These are phyloP conservation scores for Amesomyces nigricolor DNA, from an alignment of 2,329 filamentous ascomycete genomes.

Conservation along the genomic window DNA sequence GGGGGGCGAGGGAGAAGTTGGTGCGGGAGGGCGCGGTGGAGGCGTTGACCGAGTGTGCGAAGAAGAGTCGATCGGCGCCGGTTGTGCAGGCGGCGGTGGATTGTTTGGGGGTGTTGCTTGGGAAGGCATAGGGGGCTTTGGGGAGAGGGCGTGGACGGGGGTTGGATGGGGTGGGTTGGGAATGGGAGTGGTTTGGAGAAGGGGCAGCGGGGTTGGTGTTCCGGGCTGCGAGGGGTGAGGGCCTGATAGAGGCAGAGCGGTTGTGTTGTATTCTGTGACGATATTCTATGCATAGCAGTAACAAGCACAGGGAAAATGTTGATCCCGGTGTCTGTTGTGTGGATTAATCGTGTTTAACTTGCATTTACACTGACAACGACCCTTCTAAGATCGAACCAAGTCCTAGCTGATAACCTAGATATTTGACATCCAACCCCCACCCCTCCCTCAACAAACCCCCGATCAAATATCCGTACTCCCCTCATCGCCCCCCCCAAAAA, in stretches of 20 bases:
- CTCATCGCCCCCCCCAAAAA: slow-evolving; percentile 57
- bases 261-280: no score
- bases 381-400: no score
- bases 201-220: background rate
- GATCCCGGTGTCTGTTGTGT: no score
- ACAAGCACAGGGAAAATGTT: no score
- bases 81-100: slow-evolving; percentile 68
- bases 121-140: slow-evolving; percentile 1
- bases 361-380: no score
- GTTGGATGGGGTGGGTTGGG: background rate
- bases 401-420: no score
- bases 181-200: background rate
- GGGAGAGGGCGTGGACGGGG: background rate
- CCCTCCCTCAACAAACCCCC: no score
- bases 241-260: no score
- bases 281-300: no score
- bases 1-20: slow-evolving; percentile 54
- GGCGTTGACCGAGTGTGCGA: slow-evolving; percentile 62
- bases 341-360: no score
- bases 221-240: no score
- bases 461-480: slow-evolving; percentile 49
- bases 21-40: slow-evolving; percentile 60
- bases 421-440: no score
- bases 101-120: slow-evolving; percentile 62
- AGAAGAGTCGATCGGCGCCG: slow-evolving; percentile 61